Conservation (phyloP, 441 rosid genomes). For the Aleurites moluccanus region DNA sequence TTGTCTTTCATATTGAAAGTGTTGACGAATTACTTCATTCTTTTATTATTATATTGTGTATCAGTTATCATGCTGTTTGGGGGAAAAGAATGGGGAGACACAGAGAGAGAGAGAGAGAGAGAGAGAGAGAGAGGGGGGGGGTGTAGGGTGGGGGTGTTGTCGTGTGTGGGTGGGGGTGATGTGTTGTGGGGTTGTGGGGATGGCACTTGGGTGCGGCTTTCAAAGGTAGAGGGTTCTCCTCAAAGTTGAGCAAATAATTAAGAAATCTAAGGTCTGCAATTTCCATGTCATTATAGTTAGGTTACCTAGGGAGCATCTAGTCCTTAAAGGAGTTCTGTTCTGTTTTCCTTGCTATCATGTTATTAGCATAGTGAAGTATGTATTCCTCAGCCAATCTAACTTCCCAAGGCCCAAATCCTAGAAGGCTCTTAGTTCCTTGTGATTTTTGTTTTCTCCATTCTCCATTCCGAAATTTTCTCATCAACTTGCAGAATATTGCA, state of each 20-base stretch:
- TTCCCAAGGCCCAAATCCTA: not conserved
- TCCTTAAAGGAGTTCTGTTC: not conserved
- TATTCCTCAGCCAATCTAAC: constrained; percentile 7
- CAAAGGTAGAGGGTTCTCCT: not conserved
- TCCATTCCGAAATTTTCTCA: not conserved
- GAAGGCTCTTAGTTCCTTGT: not conserved
- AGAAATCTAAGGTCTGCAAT: not conserved
- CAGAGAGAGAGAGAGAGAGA: too few relatives aligned
- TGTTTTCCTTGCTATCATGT: not conserved
- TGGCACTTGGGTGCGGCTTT: too few relatives aligned
- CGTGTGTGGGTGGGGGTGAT: too few relatives aligned
- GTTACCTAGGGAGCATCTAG: not conserved
- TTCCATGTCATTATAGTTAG: constrained; percentile 4
- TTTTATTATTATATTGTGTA: not conserved
- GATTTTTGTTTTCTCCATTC: not conserved
- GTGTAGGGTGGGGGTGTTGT: too few relatives aligned
- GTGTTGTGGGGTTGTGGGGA: too few relatives aligned
- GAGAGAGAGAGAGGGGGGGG: too few relatives aligned
- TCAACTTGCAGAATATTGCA: constrained; percentile 23
- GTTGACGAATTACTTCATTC: not conserved
- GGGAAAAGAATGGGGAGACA: too few relatives aligned
- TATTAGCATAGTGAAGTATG: not conserved
- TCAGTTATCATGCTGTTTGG: not conserved
- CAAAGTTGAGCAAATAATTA: not conserved
- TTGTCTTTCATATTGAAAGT: not conserved